These are phyloP conservation scores for Beauveria asiatica DNA, from an alignment of 2,329 filamentous ascomycete species.

Conservation along the genomic window DNA sequence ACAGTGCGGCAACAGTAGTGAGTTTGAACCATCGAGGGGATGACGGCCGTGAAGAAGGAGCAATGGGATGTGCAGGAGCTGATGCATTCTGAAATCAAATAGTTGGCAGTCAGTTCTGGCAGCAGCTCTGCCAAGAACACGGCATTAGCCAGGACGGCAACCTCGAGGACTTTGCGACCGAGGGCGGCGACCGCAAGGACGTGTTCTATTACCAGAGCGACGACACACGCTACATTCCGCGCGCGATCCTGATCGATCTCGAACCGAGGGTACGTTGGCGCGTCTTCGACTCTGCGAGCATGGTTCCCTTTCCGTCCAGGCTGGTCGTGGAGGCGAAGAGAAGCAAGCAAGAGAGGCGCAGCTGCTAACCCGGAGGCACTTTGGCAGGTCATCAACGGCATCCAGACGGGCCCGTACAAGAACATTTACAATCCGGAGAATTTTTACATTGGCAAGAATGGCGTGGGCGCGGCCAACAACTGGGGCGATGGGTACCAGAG, in stretches of 20 bases:
- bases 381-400: slow-evolving; percentile 69
- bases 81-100: slow-evolving; percentile 35
- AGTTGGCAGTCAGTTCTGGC: slow-evolving; percentile 99
- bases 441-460: slow-evolving; percentile 93
- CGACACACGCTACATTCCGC: slow-evolving; percentile 94
- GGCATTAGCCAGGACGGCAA: slow-evolving; percentile 97
- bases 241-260: slow-evolving; percentile 89
- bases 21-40: slow-evolving; percentile 33
- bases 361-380: background rate
- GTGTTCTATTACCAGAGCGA: slow-evolving; percentile 99
- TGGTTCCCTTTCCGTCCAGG: background rate
- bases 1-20: slow-evolving; percentile 98
- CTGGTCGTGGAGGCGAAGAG: background rate
- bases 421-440: slow-evolving; percentile 99
- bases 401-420: slow-evolving; percentile 87
- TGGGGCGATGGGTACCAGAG: slow-evolving; percentile 96
- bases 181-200: slow-evolving; percentile 95
- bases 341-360: background rate
- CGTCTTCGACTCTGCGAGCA: too few relatives aligned
- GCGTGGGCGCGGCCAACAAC: slow-evolving; percentile 91
- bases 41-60: too few relatives aligned
- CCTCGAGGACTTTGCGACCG: slow-evolving; percentile 93
- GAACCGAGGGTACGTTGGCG: slow-evolving; percentile 63
- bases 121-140: slow-evolving; percentile 95
- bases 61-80: background rate